Conservation (phyloP, 495 filamentous ascomycete species). For the Xylaria flabelliformis region DNA sequence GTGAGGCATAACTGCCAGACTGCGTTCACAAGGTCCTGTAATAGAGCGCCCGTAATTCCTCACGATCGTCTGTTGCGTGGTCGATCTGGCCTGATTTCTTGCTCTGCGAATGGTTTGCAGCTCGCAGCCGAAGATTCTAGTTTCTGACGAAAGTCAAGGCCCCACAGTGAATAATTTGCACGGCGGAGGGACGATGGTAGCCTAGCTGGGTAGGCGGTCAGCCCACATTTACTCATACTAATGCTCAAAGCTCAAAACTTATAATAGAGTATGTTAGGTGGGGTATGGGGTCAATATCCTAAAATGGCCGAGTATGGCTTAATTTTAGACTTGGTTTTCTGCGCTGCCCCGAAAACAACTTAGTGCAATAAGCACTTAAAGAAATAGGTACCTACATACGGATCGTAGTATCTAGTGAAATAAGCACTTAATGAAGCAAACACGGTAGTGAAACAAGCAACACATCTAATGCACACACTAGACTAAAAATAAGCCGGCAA, state of each 20-base stretch:
- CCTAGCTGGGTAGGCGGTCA: slow-evolving; percentile 10
- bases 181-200: background rate
- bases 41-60: too few relatives aligned
- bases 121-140: background rate
- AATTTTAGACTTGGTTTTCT: background rate
- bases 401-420: background rate
- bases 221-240: too few relatives aligned
- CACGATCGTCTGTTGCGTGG: background rate
- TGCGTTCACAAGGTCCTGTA: background rate
- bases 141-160: background rate
- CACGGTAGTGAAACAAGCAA: too few relatives aligned
- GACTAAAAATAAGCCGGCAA: background rate
- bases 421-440: background rate
- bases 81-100: background rate
- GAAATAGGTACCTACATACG: background rate
- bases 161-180: slow-evolving; percentile 16
- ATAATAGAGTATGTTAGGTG: background rate
- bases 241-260: too few relatives aligned
- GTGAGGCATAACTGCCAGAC: slow-evolving; percentile 71
- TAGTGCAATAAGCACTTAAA: background rate
- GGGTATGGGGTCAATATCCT: background rate
- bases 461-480: too few relatives aligned
- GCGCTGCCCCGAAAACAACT: background rate
- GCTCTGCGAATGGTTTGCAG: background rate
- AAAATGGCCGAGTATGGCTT: too few relatives aligned